phyloP scores from a whole-genome alignment of 2,329 filamentous ascomycete genomes.

The Phialemonium atrogriseum region DNA sequence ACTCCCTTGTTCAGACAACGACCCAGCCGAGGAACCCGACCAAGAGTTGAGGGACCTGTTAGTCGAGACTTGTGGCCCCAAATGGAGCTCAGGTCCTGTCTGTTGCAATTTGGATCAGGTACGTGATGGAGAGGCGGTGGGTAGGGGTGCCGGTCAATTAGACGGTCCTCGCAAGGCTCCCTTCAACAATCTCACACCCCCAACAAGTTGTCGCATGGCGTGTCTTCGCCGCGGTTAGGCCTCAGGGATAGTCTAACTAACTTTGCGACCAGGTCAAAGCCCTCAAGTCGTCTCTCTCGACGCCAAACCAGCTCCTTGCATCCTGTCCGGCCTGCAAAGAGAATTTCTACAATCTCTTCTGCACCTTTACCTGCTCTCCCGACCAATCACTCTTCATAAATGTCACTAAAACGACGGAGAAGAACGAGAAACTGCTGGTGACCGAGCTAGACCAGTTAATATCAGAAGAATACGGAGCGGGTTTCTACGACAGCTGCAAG shows the following conservation, averaged over 20 bases:
- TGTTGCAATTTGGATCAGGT: conserved; percentile 81
- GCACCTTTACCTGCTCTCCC: conserved; percentile 95
- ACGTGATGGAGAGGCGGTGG: too few relatives aligned
- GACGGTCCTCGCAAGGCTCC: too few relatives aligned
- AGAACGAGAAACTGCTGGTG: conserved; percentile 55
- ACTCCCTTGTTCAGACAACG: conserved; percentile 90
- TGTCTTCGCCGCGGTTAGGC: too few relatives aligned
- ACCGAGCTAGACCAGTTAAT: conserved; percentile 87
- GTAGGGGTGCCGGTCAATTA: too few relatives aligned
- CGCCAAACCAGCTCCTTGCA: conserved; percentile 80
- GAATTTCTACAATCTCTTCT: conserved; percentile 98
- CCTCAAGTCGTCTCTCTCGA: conserved; percentile 76
- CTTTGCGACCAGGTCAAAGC: conserved; percentile 69
- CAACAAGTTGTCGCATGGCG: too few relatives aligned
- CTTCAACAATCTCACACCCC: too few relatives aligned
- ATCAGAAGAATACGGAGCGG: conserved; percentile 72
- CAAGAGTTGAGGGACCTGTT: conserved; percentile 66
- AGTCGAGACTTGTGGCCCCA: conserved; percentile 74
- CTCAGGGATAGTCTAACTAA: too few relatives aligned
- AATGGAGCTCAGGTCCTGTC: conserved; percentile 77
- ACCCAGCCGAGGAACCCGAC: conserved; percentile 64
- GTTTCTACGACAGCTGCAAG: conserved; percentile 96
- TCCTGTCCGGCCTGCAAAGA: conserved; percentile 95
- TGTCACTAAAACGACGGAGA: conserved; percentile 65
- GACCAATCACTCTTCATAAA: conserved; percentile 95